Conservation (phyloP, 495 filamentous ascomycete species). For the Filosporella fistucella region DNA sequence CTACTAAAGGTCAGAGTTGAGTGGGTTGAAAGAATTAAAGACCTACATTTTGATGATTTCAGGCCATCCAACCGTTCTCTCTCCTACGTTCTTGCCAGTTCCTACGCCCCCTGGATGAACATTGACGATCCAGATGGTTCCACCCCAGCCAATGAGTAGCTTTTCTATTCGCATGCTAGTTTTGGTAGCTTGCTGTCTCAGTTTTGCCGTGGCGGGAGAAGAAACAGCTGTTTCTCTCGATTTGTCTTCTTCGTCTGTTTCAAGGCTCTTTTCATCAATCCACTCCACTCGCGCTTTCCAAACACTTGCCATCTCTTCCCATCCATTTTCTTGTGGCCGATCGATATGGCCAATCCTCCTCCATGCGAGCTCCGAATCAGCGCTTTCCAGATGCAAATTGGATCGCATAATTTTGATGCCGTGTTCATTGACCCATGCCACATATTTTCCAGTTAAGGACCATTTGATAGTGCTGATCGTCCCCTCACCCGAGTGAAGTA, state of each 20-base stretch:
- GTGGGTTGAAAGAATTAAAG: not conserved
- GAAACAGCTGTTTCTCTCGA: constrained; percentile 33
- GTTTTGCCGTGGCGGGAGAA: constrained; percentile 41
- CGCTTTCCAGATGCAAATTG: constrained; percentile 72
- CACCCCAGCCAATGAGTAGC: constrained; percentile 89
- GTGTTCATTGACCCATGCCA: constrained; percentile 92
- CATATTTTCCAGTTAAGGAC: constrained; percentile 85
- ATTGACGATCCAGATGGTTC: constrained; percentile 92
- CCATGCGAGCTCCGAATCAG: constrained; percentile 81
- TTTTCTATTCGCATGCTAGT: constrained; percentile 60
- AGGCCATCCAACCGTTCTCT: constrained; percentile 70
- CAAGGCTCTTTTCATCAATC: constrained; percentile 77
- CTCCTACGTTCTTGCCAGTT: constrained; percentile 63
- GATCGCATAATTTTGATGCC: constrained; percentile 97
- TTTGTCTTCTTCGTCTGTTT: constrained; percentile 52
- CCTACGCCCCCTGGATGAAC: constrained; percentile 72
- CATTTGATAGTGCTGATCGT: constrained; percentile 86
- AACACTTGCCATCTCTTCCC: constrained; percentile 91
- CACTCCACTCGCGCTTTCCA: constrained; percentile 92
- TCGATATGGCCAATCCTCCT: constrained; percentile 93
- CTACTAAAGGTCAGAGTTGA: constrained; percentile 40
- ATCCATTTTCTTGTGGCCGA: constrained; percentile 69
- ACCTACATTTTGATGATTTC: constrained; percentile 87
- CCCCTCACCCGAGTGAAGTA: constrained; percentile 90
- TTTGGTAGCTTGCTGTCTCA: constrained; percentile 38